A percentile compares a stretch with the other conserved stretches of the same genome.
Conservation (phyloP, 257 asterid species). For the Ehretia macrophylla region DNA sequence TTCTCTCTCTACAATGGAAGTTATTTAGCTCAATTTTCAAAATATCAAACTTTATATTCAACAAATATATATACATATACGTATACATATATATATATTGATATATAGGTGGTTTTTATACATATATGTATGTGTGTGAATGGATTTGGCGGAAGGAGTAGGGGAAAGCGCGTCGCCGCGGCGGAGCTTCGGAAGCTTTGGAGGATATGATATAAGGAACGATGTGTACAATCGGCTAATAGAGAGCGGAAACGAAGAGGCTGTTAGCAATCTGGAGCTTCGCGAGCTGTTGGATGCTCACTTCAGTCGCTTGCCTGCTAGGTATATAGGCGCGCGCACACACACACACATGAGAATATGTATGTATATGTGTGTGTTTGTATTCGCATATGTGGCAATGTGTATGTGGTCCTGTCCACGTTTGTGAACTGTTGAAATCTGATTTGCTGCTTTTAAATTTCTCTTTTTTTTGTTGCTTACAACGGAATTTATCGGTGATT, state of each 20-base stretch:
- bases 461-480: too few relatives aligned
- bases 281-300: conserved; percentile 73
- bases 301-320: conserved; percentile 80
- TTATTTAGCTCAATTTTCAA: conserved; percentile 21
- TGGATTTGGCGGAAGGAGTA: conserved; percentile 84
- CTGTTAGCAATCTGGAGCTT: conserved; percentile 49
- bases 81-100: conserved; percentile 1
- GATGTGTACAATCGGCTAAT: conserved; percentile 69
- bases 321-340: conserved; percentile 42
- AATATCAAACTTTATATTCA: background rate
- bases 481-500: too few relatives aligned
- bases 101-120: background rate
- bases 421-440: background rate
- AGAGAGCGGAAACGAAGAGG: conserved; percentile 64
- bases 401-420: background rate
- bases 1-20: conserved; percentile 23
- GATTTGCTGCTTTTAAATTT: too few relatives aligned
- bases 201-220: conserved; percentile 47
- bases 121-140: conserved; percentile 10
- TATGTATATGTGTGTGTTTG: conserved; percentile 4
- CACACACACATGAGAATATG: background rate
- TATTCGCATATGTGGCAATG: background rate
- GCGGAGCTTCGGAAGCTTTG: conserved; percentile 62
- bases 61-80: background rate
- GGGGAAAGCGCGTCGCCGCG: conserved; percentile 96